These are phyloP conservation scores for Coemansia sp. DNA, from an alignment of 192 early-diverging fungal species.

Conservation along the genomic window DNA sequence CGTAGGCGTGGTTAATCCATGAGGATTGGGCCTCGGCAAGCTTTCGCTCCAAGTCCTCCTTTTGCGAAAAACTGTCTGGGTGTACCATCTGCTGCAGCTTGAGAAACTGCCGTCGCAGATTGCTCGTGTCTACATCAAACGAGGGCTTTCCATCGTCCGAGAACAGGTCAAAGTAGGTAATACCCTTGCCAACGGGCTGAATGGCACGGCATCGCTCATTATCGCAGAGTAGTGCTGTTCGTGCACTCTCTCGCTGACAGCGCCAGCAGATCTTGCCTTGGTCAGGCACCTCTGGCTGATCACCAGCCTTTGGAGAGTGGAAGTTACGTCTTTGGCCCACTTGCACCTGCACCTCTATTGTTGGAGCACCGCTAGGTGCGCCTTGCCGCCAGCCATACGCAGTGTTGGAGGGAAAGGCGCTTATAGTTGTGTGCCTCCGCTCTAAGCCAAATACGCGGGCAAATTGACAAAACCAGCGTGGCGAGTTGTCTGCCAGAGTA, in stretches of 20 bases:
- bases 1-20: conserved; percentile 85
- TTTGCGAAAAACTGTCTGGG: conserved; percentile 76
- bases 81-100: conserved; percentile 79
- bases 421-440: neutral
- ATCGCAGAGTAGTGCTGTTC: conserved; percentile 57
- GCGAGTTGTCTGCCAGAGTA: neutral
- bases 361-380: neutral
- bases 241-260: conserved; percentile 53
- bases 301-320: neutral
- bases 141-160: conserved; percentile 34
- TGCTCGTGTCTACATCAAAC: conserved; percentile 67
- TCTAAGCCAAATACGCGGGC: neutral
- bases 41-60: conserved; percentile 25
- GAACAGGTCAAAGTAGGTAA: conserved; percentile 66
- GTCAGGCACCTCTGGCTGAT: neutral
- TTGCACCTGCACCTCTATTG: neutral
- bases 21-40: conserved; percentile 64
- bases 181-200: conserved; percentile 53
- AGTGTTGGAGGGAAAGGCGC: neutral
- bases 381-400: neutral
- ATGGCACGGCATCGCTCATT: conserved; percentile 59
- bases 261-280: conserved; percentile 59
- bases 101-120: conserved; percentile 67
- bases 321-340: neutral
- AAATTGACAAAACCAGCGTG: neutral